Conservation (phyloP, 345 rosid species). For the Chamaenerion angustifolium region DNA sequence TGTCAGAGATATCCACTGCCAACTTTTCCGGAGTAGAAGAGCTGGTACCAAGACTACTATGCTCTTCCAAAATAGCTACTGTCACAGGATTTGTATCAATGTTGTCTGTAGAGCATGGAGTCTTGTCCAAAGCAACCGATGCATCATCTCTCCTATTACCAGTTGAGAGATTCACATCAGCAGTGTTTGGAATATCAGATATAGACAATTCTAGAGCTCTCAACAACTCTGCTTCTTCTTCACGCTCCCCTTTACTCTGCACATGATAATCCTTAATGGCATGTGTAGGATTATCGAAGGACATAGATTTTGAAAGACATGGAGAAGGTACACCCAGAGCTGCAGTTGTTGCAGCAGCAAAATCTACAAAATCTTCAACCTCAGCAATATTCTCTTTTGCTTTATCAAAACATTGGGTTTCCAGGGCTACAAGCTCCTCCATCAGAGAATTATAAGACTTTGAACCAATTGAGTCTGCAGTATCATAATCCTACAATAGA, state of each 20-base stretch:
- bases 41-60: constrained; percentile 14
- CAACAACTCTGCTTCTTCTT: constrained; percentile 67
- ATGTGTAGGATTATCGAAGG: constrained; percentile 53
- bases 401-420: constrained; percentile 36
- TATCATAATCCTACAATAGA: constrained; percentile 49
- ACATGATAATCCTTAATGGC: constrained; percentile 28
- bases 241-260: constrained; percentile 60
- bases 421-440: constrained; percentile 88
- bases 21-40: constrained; percentile 19
- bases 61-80: constrained; percentile 11
- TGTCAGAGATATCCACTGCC: constrained; percentile 14
- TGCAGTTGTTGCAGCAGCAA: constrained; percentile 96
- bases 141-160: constrained; percentile 16
- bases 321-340: constrained; percentile 94
- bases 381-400: constrained; percentile 23
- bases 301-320: constrained; percentile 55
- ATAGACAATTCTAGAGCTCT: constrained; percentile 62
- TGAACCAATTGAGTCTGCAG: constrained; percentile 68
- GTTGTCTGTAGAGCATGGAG: constrained; percentile 13
- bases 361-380: constrained; percentile 73
- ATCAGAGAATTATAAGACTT: constrained; percentile 83
- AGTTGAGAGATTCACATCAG: constrained; percentile 11
- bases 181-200: constrained; percentile 21
- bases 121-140: constrained; percentile 25
- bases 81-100: constrained; percentile 9